Percentiles rank a stretch among this genome's conserved stretches.
phyloP scores from a whole-genome alignment of 2,329 filamentous ascomycete genomes.

The Ploettnerulaceae sp. region DNA sequence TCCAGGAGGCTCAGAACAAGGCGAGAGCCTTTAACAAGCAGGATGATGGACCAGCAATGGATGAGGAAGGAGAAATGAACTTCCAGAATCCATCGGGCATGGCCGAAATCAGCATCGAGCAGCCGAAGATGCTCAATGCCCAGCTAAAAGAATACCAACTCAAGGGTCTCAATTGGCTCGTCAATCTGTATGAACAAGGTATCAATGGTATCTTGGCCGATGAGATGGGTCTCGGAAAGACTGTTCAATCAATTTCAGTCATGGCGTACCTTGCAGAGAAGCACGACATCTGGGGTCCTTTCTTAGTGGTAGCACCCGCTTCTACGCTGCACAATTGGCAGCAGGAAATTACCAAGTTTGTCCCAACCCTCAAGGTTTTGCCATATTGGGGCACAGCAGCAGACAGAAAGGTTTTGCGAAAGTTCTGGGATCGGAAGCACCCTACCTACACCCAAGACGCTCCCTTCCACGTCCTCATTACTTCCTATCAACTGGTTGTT shows the following conservation, averaged over 20 bases:
- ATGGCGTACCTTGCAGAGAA: constrained; percentile 98
- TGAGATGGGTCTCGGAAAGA: constrained; percentile 99
- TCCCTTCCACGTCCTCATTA: constrained; percentile 92
- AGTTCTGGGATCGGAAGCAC: constrained; percentile 99
- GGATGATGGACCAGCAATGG: constrained; percentile 60
- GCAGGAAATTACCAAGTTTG: constrained; percentile 93
- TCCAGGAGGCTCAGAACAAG: constrained; percentile 89
- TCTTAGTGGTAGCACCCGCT: constrained; percentile 91
- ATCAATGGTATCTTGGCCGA: constrained; percentile 99
- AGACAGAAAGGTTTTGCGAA: constrained; percentile 91
- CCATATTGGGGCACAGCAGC: constrained; percentile 96
- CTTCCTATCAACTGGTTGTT: constrained; percentile 95
- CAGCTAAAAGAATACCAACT: constrained; percentile 98
- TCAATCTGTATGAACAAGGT: constrained; percentile 97
- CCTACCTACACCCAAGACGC: constrained; percentile 91
- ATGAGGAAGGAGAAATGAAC: constrained; percentile 97
- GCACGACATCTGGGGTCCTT: constrained; percentile 97
- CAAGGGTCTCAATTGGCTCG: constrained; percentile 98
- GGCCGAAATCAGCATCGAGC: constrained; percentile 88
- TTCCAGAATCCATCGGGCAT: constrained; percentile 97
- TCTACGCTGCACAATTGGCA: constrained; percentile 99
- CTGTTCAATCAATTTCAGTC: constrained; percentile 96
- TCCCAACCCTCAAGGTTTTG: constrained; percentile 88
- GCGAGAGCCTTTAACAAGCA: constrained; percentile 87
- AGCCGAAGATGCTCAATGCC: constrained; percentile 88